A percentile compares a stretch with the other conserved stretches of the same genome.
These are phyloP conservation scores for Auriculariales sp. DNA, from an alignment of 768 basidiomycete genomes.

Conservation along the genomic window DNA sequence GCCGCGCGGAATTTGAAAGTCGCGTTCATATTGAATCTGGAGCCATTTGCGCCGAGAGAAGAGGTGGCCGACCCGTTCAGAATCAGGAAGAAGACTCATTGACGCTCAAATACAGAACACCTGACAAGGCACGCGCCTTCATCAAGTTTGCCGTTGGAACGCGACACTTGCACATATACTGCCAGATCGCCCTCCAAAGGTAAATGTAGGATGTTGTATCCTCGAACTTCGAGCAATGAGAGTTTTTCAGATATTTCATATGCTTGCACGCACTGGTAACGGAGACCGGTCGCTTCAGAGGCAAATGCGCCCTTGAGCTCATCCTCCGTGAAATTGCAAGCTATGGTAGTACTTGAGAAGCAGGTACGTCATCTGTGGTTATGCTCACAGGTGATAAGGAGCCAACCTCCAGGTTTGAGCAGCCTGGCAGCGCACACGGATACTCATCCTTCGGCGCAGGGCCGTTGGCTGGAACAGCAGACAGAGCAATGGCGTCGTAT, in stretches of 20 bases:
- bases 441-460: slow-evolving; percentile 41
- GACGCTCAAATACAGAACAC: neutral
- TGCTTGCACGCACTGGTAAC: slow-evolving; percentile 41
- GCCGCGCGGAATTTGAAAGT: no score
- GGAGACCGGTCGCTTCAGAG: slow-evolving; percentile 30
- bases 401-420: slow-evolving; percentile 51
- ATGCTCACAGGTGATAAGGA: slow-evolving; percentile 66
- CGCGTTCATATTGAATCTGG: no score
- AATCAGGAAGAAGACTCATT: neutral
- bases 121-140: neutral
- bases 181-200: slow-evolving; percentile 66
- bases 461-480: slow-evolving; percentile 40
- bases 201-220: slow-evolving; percentile 57
- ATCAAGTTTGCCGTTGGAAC: slow-evolving; percentile 31
- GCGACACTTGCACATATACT: slow-evolving; percentile 59
- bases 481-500: slow-evolving; percentile 71
- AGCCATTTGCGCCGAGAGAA: no score
- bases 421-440: slow-evolving; percentile 39
- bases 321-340: slow-evolving; percentile 76
- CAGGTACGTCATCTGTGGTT: no score
- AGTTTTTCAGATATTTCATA: neutral
- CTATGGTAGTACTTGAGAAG: slow-evolving; percentile 17
- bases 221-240: slow-evolving; percentile 36
- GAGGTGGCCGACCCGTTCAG: no score
- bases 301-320: slow-evolving; percentile 47